Percentiles rank a stretch among this genome's conserved stretches.
phyloP scores from a whole-genome alignment of 768 basidiomycete species.

The Postia placenta region DNA sequence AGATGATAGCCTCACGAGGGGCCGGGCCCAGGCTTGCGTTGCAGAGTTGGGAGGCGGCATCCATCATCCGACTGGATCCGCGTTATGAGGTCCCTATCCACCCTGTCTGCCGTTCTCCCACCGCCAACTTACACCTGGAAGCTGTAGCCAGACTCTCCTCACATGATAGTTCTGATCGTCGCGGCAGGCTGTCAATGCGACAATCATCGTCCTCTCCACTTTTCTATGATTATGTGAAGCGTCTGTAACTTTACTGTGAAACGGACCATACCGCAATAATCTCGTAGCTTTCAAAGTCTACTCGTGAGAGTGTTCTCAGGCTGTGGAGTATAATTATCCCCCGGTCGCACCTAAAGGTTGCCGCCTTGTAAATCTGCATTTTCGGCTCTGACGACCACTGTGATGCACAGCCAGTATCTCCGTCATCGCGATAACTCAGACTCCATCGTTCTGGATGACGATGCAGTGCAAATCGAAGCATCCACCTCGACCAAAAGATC shows the following conservation, averaged over 20 bases:
- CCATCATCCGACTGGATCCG: no score
- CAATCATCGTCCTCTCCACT: no score
- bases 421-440: not conserved
- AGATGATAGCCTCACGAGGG: no score
- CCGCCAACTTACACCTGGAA: not conserved
- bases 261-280: not conserved
- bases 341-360: not conserved
- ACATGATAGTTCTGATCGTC: not conserved
- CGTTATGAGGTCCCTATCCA: no score
- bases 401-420: not conserved
- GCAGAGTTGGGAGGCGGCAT: not conserved
- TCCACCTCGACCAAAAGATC: not conserved
- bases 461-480: not conserved
- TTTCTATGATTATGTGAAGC: no score
- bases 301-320: not conserved
- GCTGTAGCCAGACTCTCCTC: not conserved
- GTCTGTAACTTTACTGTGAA: no score
- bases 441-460: not conserved
- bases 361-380: not conserved
- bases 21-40: not conserved
- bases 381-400: not conserved
- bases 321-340: not conserved
- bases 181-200: no score
- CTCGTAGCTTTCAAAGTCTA: not conserved
- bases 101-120: not conserved